Evolutionary conservation across 1,284 basidiomycete genomes (phyloP).

Genomic region (Naganishia cerealis): DNA sequence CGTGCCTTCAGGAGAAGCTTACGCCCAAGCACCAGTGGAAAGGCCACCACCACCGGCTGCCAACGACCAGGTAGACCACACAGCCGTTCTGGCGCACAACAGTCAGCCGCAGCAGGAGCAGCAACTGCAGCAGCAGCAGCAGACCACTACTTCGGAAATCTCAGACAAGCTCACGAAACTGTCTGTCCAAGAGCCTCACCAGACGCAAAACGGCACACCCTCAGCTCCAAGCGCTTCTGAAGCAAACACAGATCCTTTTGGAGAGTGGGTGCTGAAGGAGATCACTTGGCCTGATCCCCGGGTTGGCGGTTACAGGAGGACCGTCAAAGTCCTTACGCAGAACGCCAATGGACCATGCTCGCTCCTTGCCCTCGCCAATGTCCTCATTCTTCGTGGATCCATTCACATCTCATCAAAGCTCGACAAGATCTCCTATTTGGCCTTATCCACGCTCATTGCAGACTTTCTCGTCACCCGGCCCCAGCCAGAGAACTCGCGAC

Average conservation of each 20-base stretch:
- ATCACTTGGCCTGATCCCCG: constrained; percentile 56
- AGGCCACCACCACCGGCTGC: not conserved
- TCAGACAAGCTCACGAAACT: not conserved
- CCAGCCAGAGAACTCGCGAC: constrained; percentile 52
- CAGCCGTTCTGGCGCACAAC: constrained; percentile 4
- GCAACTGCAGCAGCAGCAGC: not conserved
- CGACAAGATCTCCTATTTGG: constrained; percentile 73
- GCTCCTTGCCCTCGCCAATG: constrained; percentile 75
- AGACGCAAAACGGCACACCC: not conserved
- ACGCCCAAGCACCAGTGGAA: constrained; percentile 16
- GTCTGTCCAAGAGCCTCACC: not conserved
- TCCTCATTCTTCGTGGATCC: constrained; percentile 73
- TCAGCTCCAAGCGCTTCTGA: not conserved
- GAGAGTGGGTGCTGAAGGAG: constrained; percentile 76
- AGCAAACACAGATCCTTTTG: constrained; percentile 40
- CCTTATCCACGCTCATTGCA: constrained; percentile 75
- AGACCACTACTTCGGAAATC: not conserved
- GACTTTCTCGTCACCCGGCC: constrained; percentile 71
- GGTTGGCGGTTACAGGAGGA: constrained; percentile 39
- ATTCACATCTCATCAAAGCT: constrained; percentile 67
- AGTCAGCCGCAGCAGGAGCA: not conserved
- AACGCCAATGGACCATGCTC: constrained; percentile 69
- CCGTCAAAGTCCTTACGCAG: constrained; percentile 66
- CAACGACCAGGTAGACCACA: not conserved
- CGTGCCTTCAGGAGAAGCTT: not conserved